Conservation (phyloP, 2,329 filamentous ascomycete genomes). For the Alternaria sp. region DNA sequence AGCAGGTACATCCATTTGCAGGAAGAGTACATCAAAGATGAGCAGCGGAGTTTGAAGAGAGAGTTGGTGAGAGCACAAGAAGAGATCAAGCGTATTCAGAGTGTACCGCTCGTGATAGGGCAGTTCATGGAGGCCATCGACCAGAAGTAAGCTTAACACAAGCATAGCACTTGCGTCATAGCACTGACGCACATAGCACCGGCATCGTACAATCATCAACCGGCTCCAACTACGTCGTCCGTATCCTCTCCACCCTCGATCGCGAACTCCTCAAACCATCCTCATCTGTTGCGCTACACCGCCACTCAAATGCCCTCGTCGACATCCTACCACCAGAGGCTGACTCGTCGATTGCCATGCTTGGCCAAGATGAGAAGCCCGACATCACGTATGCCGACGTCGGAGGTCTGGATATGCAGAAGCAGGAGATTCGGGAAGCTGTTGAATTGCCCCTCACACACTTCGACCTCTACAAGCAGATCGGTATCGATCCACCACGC, state of each 20-base stretch:
- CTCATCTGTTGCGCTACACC: conserved; percentile 95
- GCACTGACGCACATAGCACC: conserved; percentile 67
- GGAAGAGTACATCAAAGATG: conserved; percentile 99
- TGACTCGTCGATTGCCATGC: conserved; percentile 98
- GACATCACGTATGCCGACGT: conserved; percentile 98
- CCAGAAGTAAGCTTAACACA: conserved; percentile 76
- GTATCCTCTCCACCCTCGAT: conserved; percentile 97
- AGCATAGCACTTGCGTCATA: conserved; percentile 3
- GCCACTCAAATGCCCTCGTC: conserved; percentile 97
- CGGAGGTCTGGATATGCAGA: conserved; percentile 98
- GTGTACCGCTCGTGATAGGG: conserved; percentile 95
- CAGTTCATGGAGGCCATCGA: conserved; percentile 99
- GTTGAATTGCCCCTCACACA: conserved; percentile 97
- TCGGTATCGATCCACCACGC: conserved; percentile 96
- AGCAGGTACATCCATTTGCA: conserved; percentile 90
- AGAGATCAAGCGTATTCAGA: conserved; percentile 99
- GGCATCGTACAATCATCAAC: conserved; percentile 99
- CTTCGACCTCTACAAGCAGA: conserved; percentile 99
- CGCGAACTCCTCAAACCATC: conserved; percentile 98
- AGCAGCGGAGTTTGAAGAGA: conserved; percentile 96
- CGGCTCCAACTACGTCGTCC: conserved; percentile 98
- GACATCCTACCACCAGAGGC: conserved; percentile 99
- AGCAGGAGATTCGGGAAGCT: conserved; percentile 98
- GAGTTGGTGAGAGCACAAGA: conserved; percentile 97
- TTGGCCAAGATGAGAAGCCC: conserved; percentile 95